A percentile compares a stretch with the other conserved stretches of the same genome.
Evolutionary conservation across 768 basidiomycete species (phyloP).

Genomic region (Multifurca ochricompacta): DNA sequence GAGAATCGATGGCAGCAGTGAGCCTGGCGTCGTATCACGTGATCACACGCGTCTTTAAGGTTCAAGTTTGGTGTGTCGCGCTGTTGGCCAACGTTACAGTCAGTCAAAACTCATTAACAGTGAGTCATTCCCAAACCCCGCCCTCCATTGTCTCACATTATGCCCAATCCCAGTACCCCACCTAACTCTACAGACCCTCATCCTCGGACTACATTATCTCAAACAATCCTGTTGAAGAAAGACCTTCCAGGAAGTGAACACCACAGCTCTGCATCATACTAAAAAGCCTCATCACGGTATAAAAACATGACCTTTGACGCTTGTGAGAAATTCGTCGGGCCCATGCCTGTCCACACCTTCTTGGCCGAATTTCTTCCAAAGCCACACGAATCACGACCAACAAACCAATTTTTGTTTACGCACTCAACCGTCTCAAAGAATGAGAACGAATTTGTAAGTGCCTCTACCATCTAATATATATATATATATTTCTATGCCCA

Average conservation of each 20-base stretch:
- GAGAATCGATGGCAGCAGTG: no score
- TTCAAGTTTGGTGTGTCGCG: no score
- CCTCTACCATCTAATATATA: neutral
- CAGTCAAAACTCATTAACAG: no score
- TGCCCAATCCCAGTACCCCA: neutral
- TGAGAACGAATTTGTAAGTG: neutral
- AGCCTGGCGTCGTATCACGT: no score
- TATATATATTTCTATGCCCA: neutral
- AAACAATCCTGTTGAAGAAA: neutral
- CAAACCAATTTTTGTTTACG: neutral
- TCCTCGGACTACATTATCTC: neutral
- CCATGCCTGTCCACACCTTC: neutral
- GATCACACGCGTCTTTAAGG: no score
- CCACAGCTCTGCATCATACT: neutral
- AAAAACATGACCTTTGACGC: neutral
- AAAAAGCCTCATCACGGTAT: neutral
- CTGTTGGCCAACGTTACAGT: no score
- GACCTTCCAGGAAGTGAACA: neutral
- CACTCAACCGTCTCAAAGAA: neutral
- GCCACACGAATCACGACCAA: neutral
- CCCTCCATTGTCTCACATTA: neutral
- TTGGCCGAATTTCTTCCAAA: neutral
- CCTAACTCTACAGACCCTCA: neutral
- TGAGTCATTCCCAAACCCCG: neutral
- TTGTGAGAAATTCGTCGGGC: constrained; percentile 3